phyloP scores from a whole-genome alignment of 2,329 filamentous ascomycete species.

The Sphaerostilbella broomeana region DNA sequence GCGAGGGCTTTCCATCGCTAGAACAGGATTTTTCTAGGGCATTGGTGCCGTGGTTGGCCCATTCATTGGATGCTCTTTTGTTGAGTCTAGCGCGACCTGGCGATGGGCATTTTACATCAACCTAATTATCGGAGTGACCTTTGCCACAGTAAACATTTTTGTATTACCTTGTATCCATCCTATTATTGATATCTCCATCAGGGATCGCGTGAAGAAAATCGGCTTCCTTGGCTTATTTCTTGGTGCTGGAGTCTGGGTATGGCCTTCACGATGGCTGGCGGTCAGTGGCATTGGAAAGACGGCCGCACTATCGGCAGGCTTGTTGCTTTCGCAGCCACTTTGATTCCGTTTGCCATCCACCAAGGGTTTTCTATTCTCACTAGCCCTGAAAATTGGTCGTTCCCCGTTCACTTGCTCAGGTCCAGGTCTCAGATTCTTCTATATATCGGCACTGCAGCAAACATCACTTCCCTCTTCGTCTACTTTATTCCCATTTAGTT shows the following conservation, averaged over 20 bases:
- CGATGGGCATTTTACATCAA: slow-evolving; percentile 44
- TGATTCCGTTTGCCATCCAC: not conserved
- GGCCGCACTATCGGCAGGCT: slow-evolving; percentile 38
- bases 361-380: slow-evolving; percentile 7
- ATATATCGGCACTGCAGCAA: slow-evolving; percentile 10
- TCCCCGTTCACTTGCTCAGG: slow-evolving; percentile 5
- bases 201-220: slow-evolving; percentile 26
- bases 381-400: not conserved
- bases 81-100: slow-evolving; percentile 13
- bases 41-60: slow-evolving; percentile 31
- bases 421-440: slow-evolving; percentile 13
- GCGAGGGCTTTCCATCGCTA: slow-evolving; percentile 20
- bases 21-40: slow-evolving; percentile 15
- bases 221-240: slow-evolving; percentile 26
- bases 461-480: slow-evolving; percentile 12
- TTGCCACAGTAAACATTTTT: slow-evolving; percentile 7
- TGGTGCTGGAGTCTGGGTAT: slow-evolving; percentile 21
- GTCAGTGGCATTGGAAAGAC: slow-evolving; percentile 38
- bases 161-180: slow-evolving; percentile 5
- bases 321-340: slow-evolving; percentile 33
- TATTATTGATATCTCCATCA: slow-evolving; percentile 1
- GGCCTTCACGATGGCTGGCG: slow-evolving; percentile 43
- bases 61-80: slow-evolving; percentile 37
- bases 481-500: slow-evolving; percentile 18
- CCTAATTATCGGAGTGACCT: slow-evolving; percentile 30